Base-by-base conservation (phyloP, 495 filamentous ascomycete genomes). In the Penicillium longicatenatum region DNA sequence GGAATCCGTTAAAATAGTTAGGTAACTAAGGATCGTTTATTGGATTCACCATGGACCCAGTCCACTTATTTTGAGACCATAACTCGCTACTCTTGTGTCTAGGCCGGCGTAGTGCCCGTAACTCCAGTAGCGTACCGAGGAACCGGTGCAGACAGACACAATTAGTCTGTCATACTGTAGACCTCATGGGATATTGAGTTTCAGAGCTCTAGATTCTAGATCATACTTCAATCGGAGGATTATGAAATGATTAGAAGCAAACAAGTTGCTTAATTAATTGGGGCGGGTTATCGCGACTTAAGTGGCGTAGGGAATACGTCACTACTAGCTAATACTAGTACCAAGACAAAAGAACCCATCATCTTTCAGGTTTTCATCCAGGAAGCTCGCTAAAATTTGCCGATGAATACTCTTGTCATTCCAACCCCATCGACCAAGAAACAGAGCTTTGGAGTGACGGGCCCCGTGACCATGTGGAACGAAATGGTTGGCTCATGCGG, bases 401-500 rank as follows among this genome's bases (percentile, higher is more conserved):
- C 31, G 31, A 4, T 35, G 31, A 4, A 35, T 12, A 12, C 10
- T 12, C 31, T 1, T 14, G n/a, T 20, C 41, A 44, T 44, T 9
- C 41, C 41, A 44, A 46, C 45, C 45, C 45, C 45, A 30, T 48
- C 24, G 45, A n/a, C 24, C 17, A 30, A 35, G n/a, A 14, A 11
- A 35, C 47, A n/a, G 17, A 17, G 26, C 26, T 5, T 5, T 26
- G 4, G 26, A 26, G 31, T 41, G 33, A 41, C n/a, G n/a, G n/a
- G n/a, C 21, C 20, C 19, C 31, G 50, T 14, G 50, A 55, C 45
- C 53, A 37, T 26, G 19, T 54, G 52, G 29, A 10, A 29, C 7
- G 30, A 11, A 31, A 52, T 33, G 29, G 14, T 22, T 22, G 48
- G 41, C 47, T 22, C 55, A 58, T 37, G 49, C 57, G 51, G 52